Evolutionary conservation across 768 basidiomycete species (phyloP).

Genomic region (Mycena polygramma): DNA sequence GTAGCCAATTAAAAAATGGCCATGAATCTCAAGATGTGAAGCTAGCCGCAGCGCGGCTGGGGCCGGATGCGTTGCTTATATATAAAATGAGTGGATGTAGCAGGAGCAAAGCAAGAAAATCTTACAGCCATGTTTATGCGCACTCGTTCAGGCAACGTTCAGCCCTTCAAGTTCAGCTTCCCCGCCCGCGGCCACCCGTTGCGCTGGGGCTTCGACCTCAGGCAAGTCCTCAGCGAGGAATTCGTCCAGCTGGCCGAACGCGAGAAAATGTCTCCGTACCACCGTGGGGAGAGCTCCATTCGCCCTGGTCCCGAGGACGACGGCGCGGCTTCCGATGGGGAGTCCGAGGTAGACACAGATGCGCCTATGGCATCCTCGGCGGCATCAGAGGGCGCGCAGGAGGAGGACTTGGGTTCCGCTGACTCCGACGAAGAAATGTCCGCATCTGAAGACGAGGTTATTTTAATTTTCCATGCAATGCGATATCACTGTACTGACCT

Average conservation of each 20-base stretch:
- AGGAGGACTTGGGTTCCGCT: background rate
- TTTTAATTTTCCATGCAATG: too few species aligned
- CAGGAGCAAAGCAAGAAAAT: too few species aligned
- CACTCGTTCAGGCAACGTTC: background rate
- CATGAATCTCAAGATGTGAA: too few species aligned
- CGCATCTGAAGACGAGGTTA: background rate
- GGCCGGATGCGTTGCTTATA: too few species aligned
- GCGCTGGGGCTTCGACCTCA: background rate
- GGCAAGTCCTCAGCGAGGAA: background rate
- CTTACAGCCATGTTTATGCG: background rate
- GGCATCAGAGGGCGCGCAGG: too few species aligned
- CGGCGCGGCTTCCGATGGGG: background rate
- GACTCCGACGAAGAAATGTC: background rate
- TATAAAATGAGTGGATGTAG: too few species aligned
- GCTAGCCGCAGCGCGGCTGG: too few species aligned
- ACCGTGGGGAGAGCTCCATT: background rate
- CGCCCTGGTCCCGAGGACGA: background rate
- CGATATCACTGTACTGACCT: background rate
- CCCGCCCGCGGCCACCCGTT: background rate
- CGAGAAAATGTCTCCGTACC: background rate
- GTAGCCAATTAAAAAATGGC: too few species aligned
- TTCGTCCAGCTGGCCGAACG: background rate
- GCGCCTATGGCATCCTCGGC: background rate
- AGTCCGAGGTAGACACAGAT: background rate
- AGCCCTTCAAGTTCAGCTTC: background rate